phyloP scores from a whole-genome alignment of 306 rosid genomes.

The Gastrolobium bilobum region DNA sequence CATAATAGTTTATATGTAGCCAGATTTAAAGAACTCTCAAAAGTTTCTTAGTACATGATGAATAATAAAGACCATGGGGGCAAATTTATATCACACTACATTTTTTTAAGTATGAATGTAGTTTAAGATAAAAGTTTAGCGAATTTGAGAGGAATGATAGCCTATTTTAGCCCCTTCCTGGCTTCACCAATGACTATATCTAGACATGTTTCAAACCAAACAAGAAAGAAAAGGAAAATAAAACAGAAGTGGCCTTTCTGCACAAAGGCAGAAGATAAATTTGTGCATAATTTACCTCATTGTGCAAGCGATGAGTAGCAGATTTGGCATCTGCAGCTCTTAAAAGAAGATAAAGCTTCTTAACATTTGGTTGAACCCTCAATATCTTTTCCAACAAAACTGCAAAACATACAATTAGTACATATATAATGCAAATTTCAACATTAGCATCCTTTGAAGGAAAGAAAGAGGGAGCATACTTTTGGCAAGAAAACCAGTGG shows the following conservation, averaged over 20 bases:
- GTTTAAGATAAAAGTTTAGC: too few relatives aligned
- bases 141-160: too few relatives aligned
- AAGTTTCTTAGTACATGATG: too few relatives aligned
- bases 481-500: constrained; percentile 85
- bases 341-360: constrained; percentile 80
- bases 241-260: neutral
- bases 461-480: constrained; percentile 44
- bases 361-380: constrained; percentile 86
- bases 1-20: too few relatives aligned
- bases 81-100: too few relatives aligned
- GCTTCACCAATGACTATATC: neutral
- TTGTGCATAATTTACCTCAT: constrained; percentile 61
- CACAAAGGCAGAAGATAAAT: neutral
- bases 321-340: constrained; percentile 72
- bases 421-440: too few relatives aligned
- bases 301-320: constrained; percentile 70
- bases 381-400: constrained; percentile 89
- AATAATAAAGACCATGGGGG: too few relatives aligned
- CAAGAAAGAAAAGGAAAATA: constrained; percentile 2
- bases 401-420: constrained; percentile 43
- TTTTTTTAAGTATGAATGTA: too few relatives aligned
- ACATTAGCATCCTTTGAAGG: neutral
- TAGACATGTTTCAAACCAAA: neutral
- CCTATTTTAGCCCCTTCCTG: too few relatives aligned
- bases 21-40: too few relatives aligned